phyloP scores from a whole-genome alignment of 257 asterid genomes.

The Penstemon barbatus region DNA sequence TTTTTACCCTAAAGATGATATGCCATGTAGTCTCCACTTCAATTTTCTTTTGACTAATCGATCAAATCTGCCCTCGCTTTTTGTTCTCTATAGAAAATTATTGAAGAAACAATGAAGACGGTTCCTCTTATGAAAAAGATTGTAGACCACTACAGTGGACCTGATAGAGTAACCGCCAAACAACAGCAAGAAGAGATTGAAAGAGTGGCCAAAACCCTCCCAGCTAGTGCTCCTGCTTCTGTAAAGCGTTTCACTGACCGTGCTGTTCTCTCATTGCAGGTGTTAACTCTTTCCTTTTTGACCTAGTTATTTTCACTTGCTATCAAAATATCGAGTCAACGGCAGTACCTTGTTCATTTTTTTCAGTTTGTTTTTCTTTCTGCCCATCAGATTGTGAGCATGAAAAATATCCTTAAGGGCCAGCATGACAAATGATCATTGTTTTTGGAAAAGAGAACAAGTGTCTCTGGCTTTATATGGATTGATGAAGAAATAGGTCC shows the following conservation, averaged over 20 bases:
- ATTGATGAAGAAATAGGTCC: background rate
- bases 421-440: background rate
- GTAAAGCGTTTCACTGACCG: slow-evolving; percentile 69
- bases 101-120: slow-evolving; percentile 68
- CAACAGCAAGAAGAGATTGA: slow-evolving; percentile 73
- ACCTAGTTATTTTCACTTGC: slow-evolving; percentile 10
- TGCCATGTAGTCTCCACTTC: background rate
- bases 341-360: background rate
- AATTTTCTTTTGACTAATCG: slow-evolving; percentile 20
- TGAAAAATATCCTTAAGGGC: slow-evolving; percentile 15
- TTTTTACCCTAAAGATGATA: slow-evolving; percentile 16
- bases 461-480: background rate
- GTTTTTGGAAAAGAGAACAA: slow-evolving; percentile 1
- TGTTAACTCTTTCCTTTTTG: slow-evolving; percentile 28
- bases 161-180: slow-evolving; percentile 84
- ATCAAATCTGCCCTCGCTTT: slow-evolving; percentile 21
- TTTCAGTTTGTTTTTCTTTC: background rate
- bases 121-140: slow-evolving; percentile 76
- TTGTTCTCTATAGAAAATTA: slow-evolving; percentile 49
- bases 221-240: slow-evolving; percentile 68
- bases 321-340: background rate
- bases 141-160: slow-evolving; percentile 79
- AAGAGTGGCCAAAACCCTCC: slow-evolving; percentile 83
- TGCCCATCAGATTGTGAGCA: background rate
- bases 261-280: slow-evolving; percentile 90